Percentiles rank a stretch among this genome's conserved stretches.
These are phyloP conservation scores for Psophocarpus tetragonolobus DNA, from an alignment of 306 rosid species.

Conservation along the genomic window DNA sequence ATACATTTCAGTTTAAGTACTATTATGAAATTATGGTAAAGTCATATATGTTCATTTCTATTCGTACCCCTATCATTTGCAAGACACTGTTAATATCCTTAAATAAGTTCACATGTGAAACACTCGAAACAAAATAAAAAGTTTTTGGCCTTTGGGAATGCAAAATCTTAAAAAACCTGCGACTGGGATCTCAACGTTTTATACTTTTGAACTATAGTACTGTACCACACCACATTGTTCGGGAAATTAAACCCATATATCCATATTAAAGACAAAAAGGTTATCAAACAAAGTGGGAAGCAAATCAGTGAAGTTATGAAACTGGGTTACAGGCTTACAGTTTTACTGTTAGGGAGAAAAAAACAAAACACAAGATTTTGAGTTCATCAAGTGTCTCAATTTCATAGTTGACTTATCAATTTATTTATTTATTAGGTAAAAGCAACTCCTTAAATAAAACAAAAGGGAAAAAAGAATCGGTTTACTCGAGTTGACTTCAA, in stretches of 20 bases:
- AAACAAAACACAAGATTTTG: background rate
- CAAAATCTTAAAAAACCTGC: too few species aligned
- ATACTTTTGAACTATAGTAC: background rate
- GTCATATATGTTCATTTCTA: too few species aligned
- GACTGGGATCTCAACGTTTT: background rate
- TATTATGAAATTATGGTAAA: too few species aligned
- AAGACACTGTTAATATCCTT: background rate
- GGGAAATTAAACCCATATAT: background rate
- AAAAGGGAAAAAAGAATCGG: background rate
- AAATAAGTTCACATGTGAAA: too few species aligned
- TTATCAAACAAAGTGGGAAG: background rate
- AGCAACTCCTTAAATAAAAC: slow-evolving; percentile 10
- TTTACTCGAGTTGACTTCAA: slow-evolving; percentile 30
- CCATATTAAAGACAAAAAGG: background rate
- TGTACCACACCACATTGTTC: too few species aligned
- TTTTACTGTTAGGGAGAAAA: too few species aligned
- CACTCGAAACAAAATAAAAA: too few species aligned
- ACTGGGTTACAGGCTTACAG: background rate
- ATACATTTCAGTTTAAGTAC: background rate
- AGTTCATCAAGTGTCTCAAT: background rate
- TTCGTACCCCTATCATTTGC: too few species aligned
- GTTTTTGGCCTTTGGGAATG: too few species aligned
- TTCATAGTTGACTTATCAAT: slow-evolving; percentile 24
- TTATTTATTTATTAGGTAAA: background rate
- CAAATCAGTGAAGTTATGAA: background rate